phyloP scores from a whole-genome alignment of 2,329 filamentous ascomycete genomes.

The Reticulascus tulasneorum region DNA sequence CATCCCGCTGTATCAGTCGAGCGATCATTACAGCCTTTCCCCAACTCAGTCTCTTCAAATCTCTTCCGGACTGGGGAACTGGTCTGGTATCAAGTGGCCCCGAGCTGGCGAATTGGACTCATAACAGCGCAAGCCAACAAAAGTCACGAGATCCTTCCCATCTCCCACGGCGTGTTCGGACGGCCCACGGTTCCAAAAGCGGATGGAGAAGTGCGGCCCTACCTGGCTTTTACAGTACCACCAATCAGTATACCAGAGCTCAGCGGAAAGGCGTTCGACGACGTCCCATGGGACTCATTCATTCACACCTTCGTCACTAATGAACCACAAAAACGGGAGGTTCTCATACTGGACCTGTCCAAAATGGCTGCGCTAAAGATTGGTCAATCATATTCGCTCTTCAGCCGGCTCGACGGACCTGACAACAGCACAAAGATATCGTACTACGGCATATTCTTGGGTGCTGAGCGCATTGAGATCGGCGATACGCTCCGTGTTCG shows the following conservation, averaged over 20 bases:
- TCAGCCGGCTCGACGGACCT: constrained; percentile 31
- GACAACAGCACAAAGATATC: constrained; percentile 26
- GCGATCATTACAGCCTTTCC: constrained; percentile 1
- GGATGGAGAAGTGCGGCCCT: constrained; percentile 42
- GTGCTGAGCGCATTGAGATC: constrained; percentile 44
- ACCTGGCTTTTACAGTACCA: constrained; percentile 48
- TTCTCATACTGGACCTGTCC: constrained; percentile 44
- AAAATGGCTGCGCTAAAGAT: constrained; percentile 47
- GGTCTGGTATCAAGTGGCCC: constrained; percentile 45
- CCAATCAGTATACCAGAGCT: constrained; percentile 34
- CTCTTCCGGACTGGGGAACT: constrained; percentile 47
- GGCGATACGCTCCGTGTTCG: constrained; percentile 46
- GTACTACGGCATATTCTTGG: constrained; percentile 47
- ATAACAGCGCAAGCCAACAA: constrained; percentile 27
- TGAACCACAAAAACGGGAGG: constrained; percentile 34
- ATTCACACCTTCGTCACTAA: constrained; percentile 25
- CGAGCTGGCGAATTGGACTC: constrained; percentile 45
- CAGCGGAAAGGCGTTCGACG: constrained; percentile 34
- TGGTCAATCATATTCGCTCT: constrained; percentile 46
- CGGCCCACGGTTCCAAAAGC: constrained; percentile 34
- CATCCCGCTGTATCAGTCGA: too few species aligned
- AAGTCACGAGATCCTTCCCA: constrained; percentile 32
- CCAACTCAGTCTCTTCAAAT: constrained; percentile 11
- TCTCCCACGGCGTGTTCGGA: constrained; percentile 32
- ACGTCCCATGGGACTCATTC: constrained; percentile 38